Base-by-base conservation (phyloP, 1,284 basidiomycete genomes). In the Trichosporon faecale region DNA sequence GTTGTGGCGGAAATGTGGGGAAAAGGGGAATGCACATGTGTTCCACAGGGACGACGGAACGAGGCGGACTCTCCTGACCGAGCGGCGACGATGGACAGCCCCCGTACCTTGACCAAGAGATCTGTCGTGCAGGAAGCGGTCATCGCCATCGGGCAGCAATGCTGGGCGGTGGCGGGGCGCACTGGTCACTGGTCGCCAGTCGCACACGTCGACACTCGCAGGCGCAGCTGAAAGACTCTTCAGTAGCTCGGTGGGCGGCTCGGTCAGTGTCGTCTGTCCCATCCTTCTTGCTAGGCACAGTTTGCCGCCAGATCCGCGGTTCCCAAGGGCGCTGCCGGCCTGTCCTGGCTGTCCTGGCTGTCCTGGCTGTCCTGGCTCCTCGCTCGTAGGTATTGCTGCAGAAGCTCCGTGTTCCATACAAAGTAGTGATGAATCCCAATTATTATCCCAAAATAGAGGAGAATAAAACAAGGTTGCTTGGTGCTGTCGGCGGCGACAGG, bases 391-490 rank as follows among this genome's bases (percentile, higher is more conserved):
- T 44, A 44, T n/a, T 52, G 49, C 25, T 52, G 49, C 49, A 52
- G 49, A 52, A 52, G 49, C n/a, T 52, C 49, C 49, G 49, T 52
- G 49, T 52, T 52, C 49, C 49, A 52, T 52, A 52, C 49, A 52
- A 52, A 52, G 49, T 52, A 25, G 23, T 52, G 49, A 52, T 52
- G 49, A 52, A 52, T 52, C 21, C 49, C 49, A 52, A 52, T 52
- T 52, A 52, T 52, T 52, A 52, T 52, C 49, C 49, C 49, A 52
- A 52, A 52, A 52, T 52, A 52, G 21, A 23, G 35, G 49, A 52
- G 49, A 52, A 23, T 52, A 52, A 25, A 52, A 52, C 49, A 52
- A 52, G 49, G 49, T 25, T 52, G 46, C 8, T 37, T 33, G 31
- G 31, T 33, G 11, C 35, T 1, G n/a, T 5, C 3, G 9, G 23